Evolutionary conservation across 192 early-diverging fungal species (phyloP), one percentile per base, ranked within the genome.

Genomic region (Coemansia furcata): DNA sequence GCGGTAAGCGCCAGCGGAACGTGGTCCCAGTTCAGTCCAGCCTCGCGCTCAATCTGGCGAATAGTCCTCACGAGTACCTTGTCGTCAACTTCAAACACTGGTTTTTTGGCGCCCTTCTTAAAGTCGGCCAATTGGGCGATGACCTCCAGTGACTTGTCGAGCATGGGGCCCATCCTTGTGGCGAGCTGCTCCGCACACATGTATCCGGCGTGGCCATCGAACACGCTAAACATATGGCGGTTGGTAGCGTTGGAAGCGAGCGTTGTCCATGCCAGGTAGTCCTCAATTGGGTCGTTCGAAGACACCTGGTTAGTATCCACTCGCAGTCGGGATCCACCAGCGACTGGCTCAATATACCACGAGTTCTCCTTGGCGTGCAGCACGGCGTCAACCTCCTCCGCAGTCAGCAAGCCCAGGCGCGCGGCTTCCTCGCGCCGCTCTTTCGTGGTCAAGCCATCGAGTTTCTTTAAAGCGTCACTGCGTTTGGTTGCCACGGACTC

Each of bases 241-340:
- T 32, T 57, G 54, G 11, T 23, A 19, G 11, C 26, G 36, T 52
- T 35, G 44, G 47, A 39, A 14, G 40, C 36, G 43, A 82, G 60
- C 9, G 63, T 47, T 65, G 52, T 49, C 72, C 65, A 70, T n/a
- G 63, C 50, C 49, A 76, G 21, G 55, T 84, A 80, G 58, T 84
- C 83, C 52, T 84, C 83, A 29, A 84, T 80, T 10, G 74, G 77
- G 5, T 49, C 62, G 23, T 84, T 84, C 1, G 83, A 84, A 21
- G 74, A 66, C 4, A 86, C 73, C 67, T 80, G 81, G 65, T 73
- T 83, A 2, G 73, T 78, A 15, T 57, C 54, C 30, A 57, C 54
- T 4, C 54, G 54, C 15, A 57, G 54, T 17, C 30, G 33, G 30
- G 30, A 26, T 33, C 54, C 54, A 2, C 54, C 30, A 17, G 17